Evolutionary conservation across 2,329 filamentous ascomycete genomes (phyloP).

Genomic region (Diaporthe eres): DNA sequence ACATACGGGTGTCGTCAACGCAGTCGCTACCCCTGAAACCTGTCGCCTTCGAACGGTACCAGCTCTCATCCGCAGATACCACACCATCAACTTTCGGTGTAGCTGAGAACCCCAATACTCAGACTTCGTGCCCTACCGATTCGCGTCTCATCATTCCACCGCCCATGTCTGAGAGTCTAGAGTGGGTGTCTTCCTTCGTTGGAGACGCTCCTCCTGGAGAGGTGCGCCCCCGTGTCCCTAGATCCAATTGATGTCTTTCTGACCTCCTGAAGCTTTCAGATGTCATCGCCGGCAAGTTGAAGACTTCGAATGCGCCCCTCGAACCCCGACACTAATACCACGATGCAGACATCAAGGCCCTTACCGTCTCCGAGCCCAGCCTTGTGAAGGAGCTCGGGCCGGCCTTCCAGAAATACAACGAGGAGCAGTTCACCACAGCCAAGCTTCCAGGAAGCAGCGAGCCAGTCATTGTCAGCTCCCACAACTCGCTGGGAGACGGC

Average conservation of each 20-base stretch:
- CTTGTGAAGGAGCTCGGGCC: constrained; percentile 81
- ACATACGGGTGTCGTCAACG: constrained; percentile 29
- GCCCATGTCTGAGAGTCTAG: constrained; percentile 58
- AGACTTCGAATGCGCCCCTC: not conserved
- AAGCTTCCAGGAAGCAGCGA: constrained; percentile 91
- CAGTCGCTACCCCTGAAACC: constrained; percentile 31
- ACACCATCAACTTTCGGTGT: not conserved
- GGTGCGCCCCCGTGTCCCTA: constrained; percentile 69
- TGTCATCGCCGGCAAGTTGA: constrained; percentile 82
- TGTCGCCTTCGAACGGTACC: not conserved
- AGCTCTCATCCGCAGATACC: constrained; percentile 8
- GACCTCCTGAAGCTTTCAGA: constrained; percentile 77
- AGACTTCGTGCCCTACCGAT: not conserved
- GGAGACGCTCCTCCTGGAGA: constrained; percentile 96
- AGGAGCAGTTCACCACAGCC: constrained; percentile 90
- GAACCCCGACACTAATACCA: constrained; percentile 11
- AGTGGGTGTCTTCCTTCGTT: constrained; percentile 86
- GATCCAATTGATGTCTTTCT: constrained; percentile 40
- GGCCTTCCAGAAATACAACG: constrained; percentile 95
- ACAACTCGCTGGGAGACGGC: constrained; percentile 85
- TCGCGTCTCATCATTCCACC: not conserved
- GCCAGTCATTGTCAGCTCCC: constrained; percentile 86
- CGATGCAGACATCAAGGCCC: constrained; percentile 84
- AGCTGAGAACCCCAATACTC: not conserved
- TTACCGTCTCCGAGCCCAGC: constrained; percentile 79